phyloP scores from a whole-genome alignment of 192 early-diverging fungal genomes.

The Coemansia sp. region DNA sequence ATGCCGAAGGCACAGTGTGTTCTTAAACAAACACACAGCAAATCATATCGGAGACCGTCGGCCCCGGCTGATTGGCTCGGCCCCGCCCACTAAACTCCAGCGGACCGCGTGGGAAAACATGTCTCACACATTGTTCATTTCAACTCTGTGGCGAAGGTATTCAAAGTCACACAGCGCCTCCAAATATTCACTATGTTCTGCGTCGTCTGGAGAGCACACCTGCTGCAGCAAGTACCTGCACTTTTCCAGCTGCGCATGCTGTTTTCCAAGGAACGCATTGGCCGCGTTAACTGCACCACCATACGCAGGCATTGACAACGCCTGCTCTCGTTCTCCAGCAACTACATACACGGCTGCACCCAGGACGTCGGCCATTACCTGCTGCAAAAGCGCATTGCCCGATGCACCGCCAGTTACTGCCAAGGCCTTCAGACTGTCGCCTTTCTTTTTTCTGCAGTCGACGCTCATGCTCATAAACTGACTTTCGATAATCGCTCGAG shows the following conservation, averaged over 20 bases:
- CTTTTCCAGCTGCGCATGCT: neutral
- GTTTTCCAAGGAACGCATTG: neutral
- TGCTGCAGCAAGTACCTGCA: constrained; percentile 14
- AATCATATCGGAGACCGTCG: constrained; percentile 1
- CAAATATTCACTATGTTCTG: constrained; percentile 13
- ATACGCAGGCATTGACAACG: constrained; percentile 40
- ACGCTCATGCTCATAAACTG: constrained; percentile 71
- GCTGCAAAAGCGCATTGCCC: constrained; percentile 55
- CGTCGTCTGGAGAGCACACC: constrained; percentile 10
- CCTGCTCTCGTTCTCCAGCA: neutral
- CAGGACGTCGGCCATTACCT: constrained; percentile 70
- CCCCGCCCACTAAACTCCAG: neutral
- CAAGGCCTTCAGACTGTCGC: constrained; percentile 26
- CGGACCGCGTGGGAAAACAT: neutral
- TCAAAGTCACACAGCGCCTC: constrained; percentile 25
- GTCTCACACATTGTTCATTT: neutral
- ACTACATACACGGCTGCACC: constrained; percentile 59
- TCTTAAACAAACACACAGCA: neutral
- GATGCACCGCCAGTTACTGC: constrained; percentile 77
- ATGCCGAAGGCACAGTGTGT: neutral
- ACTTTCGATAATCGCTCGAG: constrained; percentile 69
- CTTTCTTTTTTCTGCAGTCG: constrained; percentile 36
- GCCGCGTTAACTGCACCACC: constrained; percentile 34
- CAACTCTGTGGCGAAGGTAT: constrained; percentile 25
- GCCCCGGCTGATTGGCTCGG: neutral